phyloP scores from a whole-genome alignment of 805 yeast genomes.

The Lipomyces spencermartinsiae region DNA sequence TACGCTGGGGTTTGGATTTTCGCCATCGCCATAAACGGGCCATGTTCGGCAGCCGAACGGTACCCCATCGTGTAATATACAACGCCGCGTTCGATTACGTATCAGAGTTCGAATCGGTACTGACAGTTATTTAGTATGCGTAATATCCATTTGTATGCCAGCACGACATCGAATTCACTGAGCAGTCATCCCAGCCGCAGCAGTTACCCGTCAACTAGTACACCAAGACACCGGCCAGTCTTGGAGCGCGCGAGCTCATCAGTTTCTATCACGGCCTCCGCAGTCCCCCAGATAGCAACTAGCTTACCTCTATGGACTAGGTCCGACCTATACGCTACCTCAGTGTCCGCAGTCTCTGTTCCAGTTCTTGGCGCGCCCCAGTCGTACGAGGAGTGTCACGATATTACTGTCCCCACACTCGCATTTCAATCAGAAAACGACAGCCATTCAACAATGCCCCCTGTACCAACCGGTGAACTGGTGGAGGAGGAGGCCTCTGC shows the following conservation, averaged over 20 bases:
- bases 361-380: background rate
- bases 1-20: background rate
- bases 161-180: slow-evolving; percentile 1
- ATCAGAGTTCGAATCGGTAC: background rate
- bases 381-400: background rate
- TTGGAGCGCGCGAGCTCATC: slow-evolving; percentile 26
- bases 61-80: background rate
- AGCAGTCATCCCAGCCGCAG: slow-evolving; percentile 1
- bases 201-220: background rate
- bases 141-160: slow-evolving; percentile 3
- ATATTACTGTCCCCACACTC: background rate
- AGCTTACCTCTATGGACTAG: slow-evolving; percentile 19
- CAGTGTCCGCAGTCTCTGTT: background rate
- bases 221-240: slow-evolving; percentile 16
- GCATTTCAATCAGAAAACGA: background rate
- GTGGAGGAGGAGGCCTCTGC: background rate
- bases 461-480: slow-evolving; percentile 16
- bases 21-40: background rate
- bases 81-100: background rate
- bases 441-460: slow-evolving; percentile 14
- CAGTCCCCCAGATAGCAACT: slow-evolving; percentile 16
- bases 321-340: slow-evolving; percentile 9
- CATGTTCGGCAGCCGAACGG: background rate
- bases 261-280: slow-evolving; percentile 9
- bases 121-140: slow-evolving; percentile 1